These are phyloP conservation scores for Podila minutissima DNA, from an alignment of 192 early-diverging fungal species.

Conservation along the genomic window DNA sequence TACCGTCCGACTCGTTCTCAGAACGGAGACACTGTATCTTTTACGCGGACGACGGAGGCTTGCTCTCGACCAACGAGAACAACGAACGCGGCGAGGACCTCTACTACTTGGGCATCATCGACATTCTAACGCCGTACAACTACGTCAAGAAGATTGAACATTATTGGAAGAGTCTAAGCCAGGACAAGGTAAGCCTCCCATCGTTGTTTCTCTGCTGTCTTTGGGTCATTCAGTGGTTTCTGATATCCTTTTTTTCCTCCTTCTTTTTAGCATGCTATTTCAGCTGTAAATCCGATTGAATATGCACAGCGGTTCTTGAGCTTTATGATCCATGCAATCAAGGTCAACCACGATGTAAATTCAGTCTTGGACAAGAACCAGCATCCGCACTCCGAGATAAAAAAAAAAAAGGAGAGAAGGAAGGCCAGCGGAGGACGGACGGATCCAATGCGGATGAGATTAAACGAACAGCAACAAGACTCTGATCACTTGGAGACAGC, in stretches of 20 bases:
- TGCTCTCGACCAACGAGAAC: constrained; percentile 75
- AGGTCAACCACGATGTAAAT: constrained; percentile 39
- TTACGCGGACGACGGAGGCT: constrained; percentile 93
- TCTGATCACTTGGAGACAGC: too few species aligned
- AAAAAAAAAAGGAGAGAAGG: neutral
- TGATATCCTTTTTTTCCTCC: neutral
- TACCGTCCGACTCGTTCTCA: constrained; percentile 64
- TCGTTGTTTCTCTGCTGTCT: neutral
- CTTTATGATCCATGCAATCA: constrained; percentile 73
- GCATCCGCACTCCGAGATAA: constrained; percentile 48
- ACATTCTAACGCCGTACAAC: constrained; percentile 97
- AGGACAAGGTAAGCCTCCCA: constrained; percentile 69
- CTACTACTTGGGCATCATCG: constrained; percentile 98
- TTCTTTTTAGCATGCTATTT: constrained; percentile 68
- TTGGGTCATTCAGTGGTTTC: constrained; percentile 12
- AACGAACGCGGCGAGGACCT: constrained; percentile 76
- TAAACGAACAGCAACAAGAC: too few species aligned
- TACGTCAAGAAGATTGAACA: constrained; percentile 89
- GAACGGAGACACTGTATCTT: constrained; percentile 84
- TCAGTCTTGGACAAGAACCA: constrained; percentile 22
- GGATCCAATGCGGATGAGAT: too few species aligned
- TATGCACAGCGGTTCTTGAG: constrained; percentile 92
- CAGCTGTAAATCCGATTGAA: constrained; percentile 84
- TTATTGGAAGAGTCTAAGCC: constrained; percentile 84
- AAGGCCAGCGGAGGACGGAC: neutral